phyloP scores from a whole-genome alignment of 257 asterid genomes.

The Primulina eburnea region DNA sequence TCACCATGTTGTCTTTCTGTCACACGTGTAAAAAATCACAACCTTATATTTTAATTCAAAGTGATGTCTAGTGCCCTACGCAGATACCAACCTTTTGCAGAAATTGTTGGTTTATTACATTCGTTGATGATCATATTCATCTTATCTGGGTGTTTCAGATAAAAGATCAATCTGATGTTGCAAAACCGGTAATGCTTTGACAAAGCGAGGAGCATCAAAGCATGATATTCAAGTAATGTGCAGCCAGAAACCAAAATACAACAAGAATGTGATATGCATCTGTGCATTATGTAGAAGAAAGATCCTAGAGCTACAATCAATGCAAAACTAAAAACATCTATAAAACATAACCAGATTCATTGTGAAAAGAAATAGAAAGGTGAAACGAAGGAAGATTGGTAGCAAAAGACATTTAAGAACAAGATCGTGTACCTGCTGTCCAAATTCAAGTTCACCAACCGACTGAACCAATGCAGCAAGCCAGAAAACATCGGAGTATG shows the following conservation, averaged over 20 bases:
- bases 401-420: slow-evolving; percentile 12
- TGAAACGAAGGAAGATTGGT: not conserved
- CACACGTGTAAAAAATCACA: no score
- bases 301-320: no score
- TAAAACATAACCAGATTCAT: slow-evolving; percentile 1
- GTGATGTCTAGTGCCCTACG: no score
- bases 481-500: slow-evolving; percentile 94
- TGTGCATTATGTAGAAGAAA: no score
- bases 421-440: slow-evolving; percentile 67
- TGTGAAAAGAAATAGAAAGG: not conserved
- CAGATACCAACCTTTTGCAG: no score
- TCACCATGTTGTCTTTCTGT: no score
- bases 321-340: not conserved
- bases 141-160: no score
- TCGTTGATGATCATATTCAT: no score
- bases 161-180: not conserved
- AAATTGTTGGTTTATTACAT: no score
- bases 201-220: not conserved
- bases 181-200: not conserved
- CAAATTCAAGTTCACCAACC: slow-evolving; percentile 93
- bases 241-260: no score
- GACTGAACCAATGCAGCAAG: slow-evolving; percentile 89
- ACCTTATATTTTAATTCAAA: no score
- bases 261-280: no score
- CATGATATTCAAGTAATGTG: not conserved